Evolutionary conservation across 805 yeast species (phyloP).

Genomic region (Saccharomycopsis guyanensis): DNA sequence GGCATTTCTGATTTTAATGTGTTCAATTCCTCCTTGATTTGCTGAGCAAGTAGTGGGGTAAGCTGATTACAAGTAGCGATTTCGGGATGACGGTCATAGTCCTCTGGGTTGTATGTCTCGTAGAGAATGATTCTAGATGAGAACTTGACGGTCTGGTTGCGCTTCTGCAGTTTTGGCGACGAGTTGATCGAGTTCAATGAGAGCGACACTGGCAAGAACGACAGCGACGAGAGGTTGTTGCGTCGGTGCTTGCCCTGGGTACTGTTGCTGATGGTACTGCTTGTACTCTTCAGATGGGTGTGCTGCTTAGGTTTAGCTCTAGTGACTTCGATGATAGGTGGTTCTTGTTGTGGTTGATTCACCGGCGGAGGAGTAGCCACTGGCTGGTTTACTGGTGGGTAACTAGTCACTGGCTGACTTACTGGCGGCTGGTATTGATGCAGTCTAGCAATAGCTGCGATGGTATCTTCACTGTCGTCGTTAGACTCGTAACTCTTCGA

Average conservation of each 20-base stretch:
- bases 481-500: slow-evolving; percentile 17
- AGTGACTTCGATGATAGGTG: slow-evolving; percentile 8
- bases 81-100: slow-evolving; percentile 90
- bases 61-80: slow-evolving; percentile 86
- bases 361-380: not conserved
- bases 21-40: slow-evolving; percentile 80
- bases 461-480: slow-evolving; percentile 13
- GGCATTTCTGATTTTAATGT: slow-evolving; percentile 72
- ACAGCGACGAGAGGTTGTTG: slow-evolving; percentile 3
- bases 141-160: slow-evolving; percentile 42
- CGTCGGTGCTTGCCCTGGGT: slow-evolving; percentile 7
- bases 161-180: not conserved
- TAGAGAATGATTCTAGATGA: slow-evolving; percentile 76
- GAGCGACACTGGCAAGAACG: slow-evolving; percentile 8
- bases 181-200: slow-evolving; percentile 6
- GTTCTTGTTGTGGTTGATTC: not conserved
- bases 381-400: not conserved
- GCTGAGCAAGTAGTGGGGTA: slow-evolving; percentile 80
- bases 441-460: slow-evolving; percentile 8
- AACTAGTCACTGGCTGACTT: not conserved
- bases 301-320: not conserved
- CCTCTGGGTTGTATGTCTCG: slow-evolving; percentile 76
- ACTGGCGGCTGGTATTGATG: not conserved
- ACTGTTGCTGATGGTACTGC: slow-evolving; percentile 1
- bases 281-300: not conserved